Base-by-base conservation (phyloP, 768 basidiomycete species). In the Termitomyces sp. region DNA sequence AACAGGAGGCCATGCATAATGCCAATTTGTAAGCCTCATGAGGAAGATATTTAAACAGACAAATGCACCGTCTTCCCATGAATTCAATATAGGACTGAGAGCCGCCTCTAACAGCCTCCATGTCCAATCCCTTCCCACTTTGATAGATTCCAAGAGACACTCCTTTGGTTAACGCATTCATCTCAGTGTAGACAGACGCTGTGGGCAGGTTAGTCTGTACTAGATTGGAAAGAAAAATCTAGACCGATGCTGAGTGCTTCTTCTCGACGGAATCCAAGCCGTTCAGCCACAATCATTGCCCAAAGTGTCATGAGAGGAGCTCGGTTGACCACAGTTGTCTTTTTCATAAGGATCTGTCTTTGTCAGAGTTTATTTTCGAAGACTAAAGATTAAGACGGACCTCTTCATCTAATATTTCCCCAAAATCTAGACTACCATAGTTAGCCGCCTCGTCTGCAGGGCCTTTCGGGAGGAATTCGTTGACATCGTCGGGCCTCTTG, bases 261-360 rank as follows among this genome's bases (percentile, higher is more conserved):
- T 65, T 92, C 86, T 58, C 88, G 78, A 51, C 85, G 80, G 69
- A 98, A 98, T 2, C 94, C 91, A 60, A 97, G 77, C 39, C 86
- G 79, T 64, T 93, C 91, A 4, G 92, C 89, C 27, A 98, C 91
- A 34, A 92, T 72, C 52, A 81, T 89, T 2, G 92, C 85, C 96
- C 96, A 98, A 2, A 90, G 93, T 55, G 87, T 94, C 90, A 98
- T 91, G 46, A 98, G 78, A 0, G 96, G 96, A 1, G 96, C 95
- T 24, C 96, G 86, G 70, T 98, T 98, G 46, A 92, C 80, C 20
- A 92, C 78, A 20, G 83, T 78, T 8, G 75, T 78, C 62, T 92
- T 87, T 20, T 69, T 71, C 59, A 69, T 75, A 43, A 97, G 76
- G 8, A 76, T 68, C 90, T 93, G 58, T 22, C 1, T 6, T 10